phyloP scores from a whole-genome alignment of 78 protist genomes.

The Dictyostelium discoideum region dicty_2.7 NC_007089.4:588001-588500 shows the following conservation, averaged over 20 bases:
- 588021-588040: slow-evolving; percentile 10
- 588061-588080: neutral
- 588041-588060: neutral
- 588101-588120: neutral
- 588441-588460: neutral
- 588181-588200: neutral
- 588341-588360: neutral
- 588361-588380: neutral
- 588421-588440: neutral
- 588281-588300: slow-evolving; percentile 43
- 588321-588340: slow-evolving; percentile 44
- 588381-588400: neutral
- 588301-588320: slow-evolving; percentile 3
- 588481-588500: slow-evolving; percentile 19
- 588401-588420: slow-evolving; percentile 18
- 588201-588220: neutral
- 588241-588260: neutral
- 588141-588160: neutral
- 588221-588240: neutral
- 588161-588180: neutral
- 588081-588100: neutral
- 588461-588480: neutral
- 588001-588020: slow-evolving; percentile 16
- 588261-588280: slow-evolving; percentile 26
- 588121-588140: slow-evolving; percentile 30